Conservation (phyloP, 208 protist species). For the Herpetomonas samuelpessoai region DNA sequence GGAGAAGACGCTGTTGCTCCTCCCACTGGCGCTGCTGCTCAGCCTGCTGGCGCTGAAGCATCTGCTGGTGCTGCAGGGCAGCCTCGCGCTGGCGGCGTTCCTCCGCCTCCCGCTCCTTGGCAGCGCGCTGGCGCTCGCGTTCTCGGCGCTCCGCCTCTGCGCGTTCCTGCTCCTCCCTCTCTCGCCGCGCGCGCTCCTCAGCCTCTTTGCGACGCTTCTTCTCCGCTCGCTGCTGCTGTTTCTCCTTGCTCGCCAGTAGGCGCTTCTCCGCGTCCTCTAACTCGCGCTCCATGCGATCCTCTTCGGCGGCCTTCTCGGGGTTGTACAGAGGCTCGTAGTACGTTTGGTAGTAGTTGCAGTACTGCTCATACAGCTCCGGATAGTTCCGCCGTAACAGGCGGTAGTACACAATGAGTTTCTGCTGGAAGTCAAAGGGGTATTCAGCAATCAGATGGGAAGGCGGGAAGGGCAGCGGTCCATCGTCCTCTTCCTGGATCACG, state of each 20-base stretch:
- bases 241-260: conserved; percentile 2
- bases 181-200: conserved; percentile 1
- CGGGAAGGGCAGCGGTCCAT: conserved; percentile 40
- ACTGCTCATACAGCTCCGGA: conserved; percentile 55
- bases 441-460: conserved; percentile 36
- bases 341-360: conserved; percentile 45
- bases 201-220: not conserved
- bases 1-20: not conserved
- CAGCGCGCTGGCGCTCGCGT: conserved; percentile 1
- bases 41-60: not conserved
- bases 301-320: conserved; percentile 1
- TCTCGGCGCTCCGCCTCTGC: not conserved
- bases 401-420: conserved; percentile 49
- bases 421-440: conserved; percentile 50
- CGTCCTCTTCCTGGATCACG: conserved; percentile 13
- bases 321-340: conserved; percentile 45
- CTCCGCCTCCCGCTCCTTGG: not conserved
- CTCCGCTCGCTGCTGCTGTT: conserved; percentile 5
- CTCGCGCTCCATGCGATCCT: conserved; percentile 4
- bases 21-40: conserved; percentile 1
- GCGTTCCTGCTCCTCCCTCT: not conserved
- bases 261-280: conserved; percentile 3
- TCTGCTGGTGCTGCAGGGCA: not conserved
- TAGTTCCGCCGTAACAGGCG: conserved; percentile 37
- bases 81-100: not conserved